Conservation (phyloP, 495 filamentous ascomycete species). For the Cryomyces minteri region DNA sequence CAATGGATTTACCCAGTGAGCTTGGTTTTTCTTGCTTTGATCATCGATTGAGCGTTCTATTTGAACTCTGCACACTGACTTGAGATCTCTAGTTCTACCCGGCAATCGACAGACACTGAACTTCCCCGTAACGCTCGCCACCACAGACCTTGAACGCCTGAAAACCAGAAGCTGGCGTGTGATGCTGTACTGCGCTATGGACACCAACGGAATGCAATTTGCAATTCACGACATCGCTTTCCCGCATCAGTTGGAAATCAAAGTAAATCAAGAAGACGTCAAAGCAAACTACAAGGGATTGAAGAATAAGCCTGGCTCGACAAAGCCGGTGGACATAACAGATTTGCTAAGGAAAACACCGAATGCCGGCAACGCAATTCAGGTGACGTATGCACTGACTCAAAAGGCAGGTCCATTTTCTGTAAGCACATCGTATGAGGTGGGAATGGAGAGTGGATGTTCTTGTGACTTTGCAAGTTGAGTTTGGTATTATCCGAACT, state of each 20-base stretch:
- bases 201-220: slow-evolving; percentile 32
- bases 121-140: no score
- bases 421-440: no score
- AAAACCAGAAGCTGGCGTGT: slow-evolving; percentile 25
- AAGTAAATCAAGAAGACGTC: slow-evolving; percentile 71
- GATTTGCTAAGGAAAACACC: slow-evolving; percentile 45
- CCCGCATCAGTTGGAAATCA: slow-evolving; percentile 79
- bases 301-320: slow-evolving; percentile 90
- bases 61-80: no score
- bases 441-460: no score
- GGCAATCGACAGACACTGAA: no score
- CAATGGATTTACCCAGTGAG: not conserved
- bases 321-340: slow-evolving; percentile 81
- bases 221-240: slow-evolving; percentile 61
- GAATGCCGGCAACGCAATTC: slow-evolving; percentile 54
- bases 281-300: slow-evolving; percentile 80
- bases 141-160: no score
- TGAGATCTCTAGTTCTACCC: no score
- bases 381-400: slow-evolving; percentile 84
- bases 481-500: not conserved
- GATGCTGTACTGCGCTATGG: slow-evolving; percentile 65
- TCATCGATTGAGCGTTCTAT: no score
- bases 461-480: no score
- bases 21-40: not conserved
- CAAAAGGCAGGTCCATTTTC: slow-evolving; percentile 38